Evolutionary conservation across 108 stramenopile genomes (phyloP).

Genomic region (Nitzschia sp.): DNA sequence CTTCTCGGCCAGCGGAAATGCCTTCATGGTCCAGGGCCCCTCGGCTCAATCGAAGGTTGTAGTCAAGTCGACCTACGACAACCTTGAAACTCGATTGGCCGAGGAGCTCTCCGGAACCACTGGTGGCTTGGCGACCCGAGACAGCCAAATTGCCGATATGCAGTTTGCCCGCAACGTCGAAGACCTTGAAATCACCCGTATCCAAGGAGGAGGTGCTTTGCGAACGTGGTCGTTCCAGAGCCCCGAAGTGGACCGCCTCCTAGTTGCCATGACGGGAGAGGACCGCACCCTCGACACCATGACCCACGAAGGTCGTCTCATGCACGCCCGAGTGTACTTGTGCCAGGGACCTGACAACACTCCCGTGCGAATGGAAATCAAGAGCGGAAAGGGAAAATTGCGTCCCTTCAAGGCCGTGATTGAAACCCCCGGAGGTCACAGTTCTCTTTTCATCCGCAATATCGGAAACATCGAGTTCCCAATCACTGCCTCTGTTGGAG

Average conservation of each 20-base stretch:
- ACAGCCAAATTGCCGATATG: slow-evolving; percentile 9
- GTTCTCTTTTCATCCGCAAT: slow-evolving; percentile 62
- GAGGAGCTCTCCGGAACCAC: slow-evolving; percentile 1
- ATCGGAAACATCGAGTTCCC: slow-evolving; percentile 65
- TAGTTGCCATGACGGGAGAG: slow-evolving; percentile 49
- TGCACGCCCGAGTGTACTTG: slow-evolving; percentile 62
- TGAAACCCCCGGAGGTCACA: slow-evolving; percentile 57
- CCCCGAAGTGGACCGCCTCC: slow-evolving; percentile 34
- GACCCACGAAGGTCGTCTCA: slow-evolving; percentile 66
- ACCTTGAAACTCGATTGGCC: slow-evolving; percentile 6
- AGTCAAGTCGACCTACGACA: neutral
- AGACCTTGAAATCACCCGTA: slow-evolving; percentile 56
- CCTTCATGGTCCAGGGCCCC: slow-evolving; percentile 6
- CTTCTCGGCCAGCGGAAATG: neutral
- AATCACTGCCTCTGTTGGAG: slow-evolving; percentile 52
- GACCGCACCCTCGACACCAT: slow-evolving; percentile 52
- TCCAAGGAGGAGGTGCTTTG: slow-evolving; percentile 58
- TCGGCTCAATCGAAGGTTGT: neutral
- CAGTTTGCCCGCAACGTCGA: slow-evolving; percentile 4
- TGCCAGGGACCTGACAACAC: slow-evolving; percentile 71
- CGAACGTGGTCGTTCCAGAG: slow-evolving; percentile 58
- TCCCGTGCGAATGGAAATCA: slow-evolving; percentile 61
- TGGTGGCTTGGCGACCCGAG: slow-evolving; percentile 6
- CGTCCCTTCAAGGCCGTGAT: slow-evolving; percentile 64
- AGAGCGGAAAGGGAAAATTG: slow-evolving; percentile 63